Percentiles rank a stretch among this genome's conserved stretches.
Evolutionary conservation across 768 basidiomycete species (phyloP).

Genomic region (Boletus sp.): DNA sequence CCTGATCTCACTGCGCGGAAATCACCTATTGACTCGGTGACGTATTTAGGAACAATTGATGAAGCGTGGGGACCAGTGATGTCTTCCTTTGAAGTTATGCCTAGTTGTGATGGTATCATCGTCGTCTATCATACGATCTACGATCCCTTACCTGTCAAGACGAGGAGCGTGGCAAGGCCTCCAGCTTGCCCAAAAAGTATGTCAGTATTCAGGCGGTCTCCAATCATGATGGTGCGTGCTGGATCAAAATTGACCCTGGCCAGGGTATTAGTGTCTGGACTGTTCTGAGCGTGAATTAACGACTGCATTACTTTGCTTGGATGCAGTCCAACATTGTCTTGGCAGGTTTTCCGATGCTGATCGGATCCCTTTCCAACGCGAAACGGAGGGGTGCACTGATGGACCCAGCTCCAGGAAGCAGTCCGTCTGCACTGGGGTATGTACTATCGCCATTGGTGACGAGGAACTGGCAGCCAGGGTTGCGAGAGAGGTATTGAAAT

Average conservation of each 20-base stretch:
- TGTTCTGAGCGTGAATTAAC: background rate
- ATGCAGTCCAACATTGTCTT: constrained; percentile 92
- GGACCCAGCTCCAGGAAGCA: constrained; percentile 84
- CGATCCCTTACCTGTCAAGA: constrained; percentile 70
- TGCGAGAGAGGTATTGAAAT: constrained; percentile 81
- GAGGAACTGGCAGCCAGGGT: constrained; percentile 78
- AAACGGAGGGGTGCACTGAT: constrained; percentile 79
- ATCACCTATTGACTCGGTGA: constrained; percentile 80
- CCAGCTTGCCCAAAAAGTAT: constrained; percentile 90
- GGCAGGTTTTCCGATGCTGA: constrained; percentile 88
- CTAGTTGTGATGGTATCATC: constrained; percentile 36
- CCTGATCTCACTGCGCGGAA: constrained; percentile 42
- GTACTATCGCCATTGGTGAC: constrained; percentile 93
- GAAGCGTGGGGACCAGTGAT: constrained; percentile 71
- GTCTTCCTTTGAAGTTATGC: constrained; percentile 73
- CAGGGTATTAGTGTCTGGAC: constrained; percentile 4
- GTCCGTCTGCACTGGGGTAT: constrained; percentile 67
- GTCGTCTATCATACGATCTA: background rate
- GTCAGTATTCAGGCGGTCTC: constrained; percentile 93
- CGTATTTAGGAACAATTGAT: constrained; percentile 73
- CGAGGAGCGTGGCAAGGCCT: constrained; percentile 82
- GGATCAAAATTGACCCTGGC: constrained; percentile 83
- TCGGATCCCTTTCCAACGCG: constrained; percentile 65
- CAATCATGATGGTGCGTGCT: constrained; percentile 86
- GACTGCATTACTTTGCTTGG: constrained; percentile 55